Evolutionary conservation across 164 flowering plant species (phyloP), one percentile per base, ranked within the genome.

Genomic region (Dillenia turbinata): DNA sequence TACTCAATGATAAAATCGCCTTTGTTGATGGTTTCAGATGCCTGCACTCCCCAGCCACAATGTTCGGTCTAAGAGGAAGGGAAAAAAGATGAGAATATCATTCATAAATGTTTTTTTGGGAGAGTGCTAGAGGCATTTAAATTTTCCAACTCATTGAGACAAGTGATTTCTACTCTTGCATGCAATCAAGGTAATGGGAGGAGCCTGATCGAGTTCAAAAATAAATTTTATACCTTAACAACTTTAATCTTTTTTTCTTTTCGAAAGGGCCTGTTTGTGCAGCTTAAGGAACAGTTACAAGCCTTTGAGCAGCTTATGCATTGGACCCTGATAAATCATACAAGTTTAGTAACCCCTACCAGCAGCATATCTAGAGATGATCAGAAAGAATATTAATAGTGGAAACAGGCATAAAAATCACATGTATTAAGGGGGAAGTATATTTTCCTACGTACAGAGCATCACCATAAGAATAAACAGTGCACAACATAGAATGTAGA

Each of bases 11-110:
- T 66, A 67, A 90, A 94, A 9, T 87, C 96, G 57, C 89, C 96
- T 72, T 86, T 79, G 33, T 69, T 80, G 48, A 94, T 80, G 8
- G 84, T 47, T 74, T 89, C 97, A 74, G 87, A 87, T 56, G 97
- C 89, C 79, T 79, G 92, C 56, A 84, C 96, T 65, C 98, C 98
- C 98, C 98, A 94, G 66, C 98, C 98, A 78, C 98, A 94, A 55
- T 57, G 70, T 70, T 80, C 83, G 44, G 98, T 94, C 98, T 94
- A 77, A 47, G 78, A 72, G 61, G 56, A 52, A 62, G 63, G 64
- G 1, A 44, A 63, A 57, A 33, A 47, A 9, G 9, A 5, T 12
- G 10, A 12, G 3, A 43, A 44, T 33, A 15, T 44, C 40, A 62
- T 43, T 16, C 0, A 40, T 9, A 9, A n/a, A 19, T 13, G 2